Percentiles rank a stretch among this genome's conserved stretches.
Conservation (phyloP, 176 grass and related monocot species). For the Aegilops longissima region DNA sequence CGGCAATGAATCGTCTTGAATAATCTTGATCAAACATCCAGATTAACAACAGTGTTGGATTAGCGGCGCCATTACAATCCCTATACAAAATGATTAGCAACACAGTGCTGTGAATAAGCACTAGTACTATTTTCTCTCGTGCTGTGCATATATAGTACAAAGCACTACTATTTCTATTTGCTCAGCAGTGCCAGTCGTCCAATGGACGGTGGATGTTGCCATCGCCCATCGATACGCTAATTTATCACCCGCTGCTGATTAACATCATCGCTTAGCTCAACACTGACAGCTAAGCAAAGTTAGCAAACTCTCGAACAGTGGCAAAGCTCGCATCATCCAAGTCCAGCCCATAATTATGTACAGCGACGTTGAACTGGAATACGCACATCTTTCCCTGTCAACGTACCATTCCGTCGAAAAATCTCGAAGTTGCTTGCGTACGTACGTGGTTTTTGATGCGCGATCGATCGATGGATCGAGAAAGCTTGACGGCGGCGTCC, state of each 20-base stretch:
- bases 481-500: no score
- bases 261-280: neutral
- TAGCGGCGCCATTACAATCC: neutral
- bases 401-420: neutral
- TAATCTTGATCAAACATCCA: neutral
- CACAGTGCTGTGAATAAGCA: neutral
- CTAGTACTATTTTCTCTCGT: neutral
- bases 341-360: no score
- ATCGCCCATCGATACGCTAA: neutral
- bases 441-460: no score
- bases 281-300: neutral
- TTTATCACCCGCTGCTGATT: neutral
- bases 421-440: neutral
- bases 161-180: no score
- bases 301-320: neutral
- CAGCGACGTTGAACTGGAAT: neutral
- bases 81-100: neutral
- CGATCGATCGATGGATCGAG: no score
- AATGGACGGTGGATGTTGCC: neutral
- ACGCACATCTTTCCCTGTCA: neutral
- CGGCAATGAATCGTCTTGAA: neutral
- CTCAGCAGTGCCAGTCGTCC: no score
- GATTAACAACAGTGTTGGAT: neutral
- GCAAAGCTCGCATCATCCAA: no score
- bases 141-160: no score